Evolutionary conservation across 805 yeast genomes (phyloP), one percentile per base, ranked within the genome.

Genomic region (Myxozyma nipponensis): DNA sequence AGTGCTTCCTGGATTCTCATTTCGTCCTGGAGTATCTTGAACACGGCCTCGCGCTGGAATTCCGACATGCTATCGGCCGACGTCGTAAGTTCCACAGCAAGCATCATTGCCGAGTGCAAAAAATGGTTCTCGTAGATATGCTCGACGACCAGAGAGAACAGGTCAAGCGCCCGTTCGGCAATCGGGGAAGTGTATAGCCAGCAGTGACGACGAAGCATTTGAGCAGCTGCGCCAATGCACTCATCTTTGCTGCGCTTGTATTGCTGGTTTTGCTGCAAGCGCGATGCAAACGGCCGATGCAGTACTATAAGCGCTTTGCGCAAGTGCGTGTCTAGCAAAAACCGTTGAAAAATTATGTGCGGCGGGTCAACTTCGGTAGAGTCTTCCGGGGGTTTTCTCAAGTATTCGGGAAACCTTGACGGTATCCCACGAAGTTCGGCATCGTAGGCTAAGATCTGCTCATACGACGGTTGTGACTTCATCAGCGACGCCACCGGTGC

Each of bases 271-370:
- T 36, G 41, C n/a, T 37, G 45, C 15, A 47, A 47, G 7, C 57
- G 51, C 17, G 59, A 54, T 17, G 59, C 57, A 37, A 46, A 55
- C 25, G 60, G 59, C 19, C 66, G 58, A 42, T 66, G 69, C 19
- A 66, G 54, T 5, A 64, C 62, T 13, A 66, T 59, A 30, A 63
- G 46, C 19, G 63, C 56, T 42, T 60, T 62, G 4, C 61, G 61
- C 39, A 47, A 64, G 18, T 63, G 63, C 24, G 62, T 47, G 42
- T 66, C 67, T 18, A 64, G 52, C 37, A 66, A 13, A 21, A 66
- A 52, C 19, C 65, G 55, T 58, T 66, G 67, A 36, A 65, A 50
- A 4, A 64, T 44, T 23, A 65, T 28, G 32, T 63, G 55, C 1
- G 60, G 56, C n/a, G 61, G 61, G n/a, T 61, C 62, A 1, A 24